Evolutionary conservation across 331 rosid species (phyloP).

Genomic region (Spiraea crenata): DNA sequence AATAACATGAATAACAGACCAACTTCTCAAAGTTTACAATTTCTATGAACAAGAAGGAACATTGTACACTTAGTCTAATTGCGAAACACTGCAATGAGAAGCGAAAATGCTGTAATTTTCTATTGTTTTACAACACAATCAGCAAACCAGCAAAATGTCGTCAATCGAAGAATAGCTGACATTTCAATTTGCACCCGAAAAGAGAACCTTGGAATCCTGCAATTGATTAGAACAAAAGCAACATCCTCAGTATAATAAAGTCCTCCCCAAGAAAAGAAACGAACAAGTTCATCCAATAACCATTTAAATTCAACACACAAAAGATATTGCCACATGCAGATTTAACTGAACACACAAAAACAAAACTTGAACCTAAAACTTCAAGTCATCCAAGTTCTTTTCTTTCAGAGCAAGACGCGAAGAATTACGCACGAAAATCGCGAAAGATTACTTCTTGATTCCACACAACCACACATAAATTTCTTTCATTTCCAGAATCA

Average conservation of each 20-base stretch:
- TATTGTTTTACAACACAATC: background rate
- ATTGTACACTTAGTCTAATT: conserved; percentile 21
- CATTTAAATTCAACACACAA: background rate
- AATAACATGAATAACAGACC: conserved; percentile 22
- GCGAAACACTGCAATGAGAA: conserved; percentile 8
- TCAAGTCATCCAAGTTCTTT: conserved; percentile 1
- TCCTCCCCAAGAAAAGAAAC: background rate
- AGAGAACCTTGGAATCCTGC: conserved; percentile 18
- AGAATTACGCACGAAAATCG: too few species aligned
- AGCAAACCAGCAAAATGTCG: background rate
- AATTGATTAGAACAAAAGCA: conserved; percentile 8
- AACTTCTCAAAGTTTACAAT: conserved; percentile 25
- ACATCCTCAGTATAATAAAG: conserved; percentile 6
- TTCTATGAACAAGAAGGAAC: conserved; percentile 25
- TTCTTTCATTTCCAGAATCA: conserved; percentile 1
- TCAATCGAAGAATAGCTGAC: conserved; percentile 1
- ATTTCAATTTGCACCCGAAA: conserved; percentile 1
- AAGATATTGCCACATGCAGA: background rate
- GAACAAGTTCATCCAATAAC: background rate
- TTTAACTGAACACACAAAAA: background rate
- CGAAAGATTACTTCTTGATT: too few species aligned
- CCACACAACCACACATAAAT: too few species aligned
- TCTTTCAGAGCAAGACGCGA: background rate
- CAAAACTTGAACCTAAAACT: background rate
- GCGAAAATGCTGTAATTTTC: background rate